phyloP scores from a whole-genome alignment of 129 eudicot species.

The Glebionis coronaria region DNA sequence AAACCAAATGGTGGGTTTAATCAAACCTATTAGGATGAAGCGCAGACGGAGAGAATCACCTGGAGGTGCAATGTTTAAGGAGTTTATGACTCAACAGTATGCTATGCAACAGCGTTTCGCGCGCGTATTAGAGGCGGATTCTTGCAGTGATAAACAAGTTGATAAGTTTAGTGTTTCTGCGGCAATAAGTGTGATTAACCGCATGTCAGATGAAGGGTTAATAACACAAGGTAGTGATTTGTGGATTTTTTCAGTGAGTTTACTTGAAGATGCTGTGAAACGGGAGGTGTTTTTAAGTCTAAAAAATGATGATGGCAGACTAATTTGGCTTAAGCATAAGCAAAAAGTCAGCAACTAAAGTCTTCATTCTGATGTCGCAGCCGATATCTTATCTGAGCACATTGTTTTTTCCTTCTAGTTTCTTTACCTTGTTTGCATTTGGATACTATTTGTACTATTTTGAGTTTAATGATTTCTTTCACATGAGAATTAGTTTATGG shows the following conservation, averaged over 20 bases:
- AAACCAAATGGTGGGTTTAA: neutral
- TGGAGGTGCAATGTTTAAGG: neutral
- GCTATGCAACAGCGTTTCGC: neutral
- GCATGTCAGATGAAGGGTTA: conserved; percentile 23
- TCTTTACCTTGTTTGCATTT: too few relatives aligned
- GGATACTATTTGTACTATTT: too few relatives aligned
- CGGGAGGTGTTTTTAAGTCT: too few relatives aligned
- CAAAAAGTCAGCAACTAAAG: too few relatives aligned
- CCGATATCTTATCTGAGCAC: too few relatives aligned
- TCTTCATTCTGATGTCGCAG: too few relatives aligned
- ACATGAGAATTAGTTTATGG: too few relatives aligned
- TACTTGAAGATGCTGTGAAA: conserved; percentile 22
- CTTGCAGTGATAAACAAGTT: too few relatives aligned
- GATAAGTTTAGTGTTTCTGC: too few relatives aligned
- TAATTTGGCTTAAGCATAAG: neutral
- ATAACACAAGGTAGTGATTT: conserved; percentile 11
- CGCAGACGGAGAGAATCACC: neutral
- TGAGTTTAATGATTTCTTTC: too few relatives aligned
- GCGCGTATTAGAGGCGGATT: neutral
- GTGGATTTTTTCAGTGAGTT: conserved; percentile 22
- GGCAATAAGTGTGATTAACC: conserved; percentile 13
- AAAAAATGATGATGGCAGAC: too few relatives aligned
- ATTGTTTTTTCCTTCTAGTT: too few relatives aligned
- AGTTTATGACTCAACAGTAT: conserved; percentile 1
- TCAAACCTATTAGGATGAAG: neutral